Base-by-base conservation (phyloP, 2,329 filamentous ascomycete species). In the Aspergillus cejpii region DNA sequence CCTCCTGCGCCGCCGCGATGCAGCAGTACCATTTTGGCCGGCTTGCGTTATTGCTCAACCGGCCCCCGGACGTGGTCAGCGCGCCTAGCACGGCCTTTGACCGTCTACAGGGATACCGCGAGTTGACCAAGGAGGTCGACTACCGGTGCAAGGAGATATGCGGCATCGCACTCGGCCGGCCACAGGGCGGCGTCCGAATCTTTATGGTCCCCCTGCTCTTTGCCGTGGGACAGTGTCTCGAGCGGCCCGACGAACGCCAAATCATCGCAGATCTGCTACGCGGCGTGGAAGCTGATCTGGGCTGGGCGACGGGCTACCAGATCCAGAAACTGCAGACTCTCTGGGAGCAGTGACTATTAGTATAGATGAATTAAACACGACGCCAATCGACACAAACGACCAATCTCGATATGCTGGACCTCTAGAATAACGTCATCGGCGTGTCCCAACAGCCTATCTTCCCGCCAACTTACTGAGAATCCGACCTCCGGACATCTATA, bases 1-100 rank as follows among this genome's bases (percentile, higher is more conserved):
- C 80, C 0, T 76, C 81, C 61, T 83, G 78, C 59, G 79, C 78
- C 0, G 76, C 78, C 3, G 76, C 79, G 0, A 81, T 83, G 74
- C 79, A 83, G 54, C 74, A 74, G 47, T 83, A 81, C 51, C 77
- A 84, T 54, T 83, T 84, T 68, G 78, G 78, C 1, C 74, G 77
- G 34, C 79, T 83, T 8, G 71, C 82, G 3, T 60, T 84, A 0
- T 70, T 81, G 10, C 72, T 81, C 50, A 82, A 84, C 54, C 75
- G 77, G 46, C 78, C 77, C 1, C 70, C 74, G 12, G 74, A 82
- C 45, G 75, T 74, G 0, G 75, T 77, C 2, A 72, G 71, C 37
- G 70, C 69, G 3, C 69, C 72, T 15, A 73, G 72, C 15, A 78
- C 75, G 2, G 67, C 80, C 0, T 74, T 73, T 37, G 73, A 74